A percentile compares a stretch with the other conserved stretches of the same genome.
Evolutionary conservation across 441 rosid species (phyloP).

Genomic region (Croton laevigatus): DNA sequence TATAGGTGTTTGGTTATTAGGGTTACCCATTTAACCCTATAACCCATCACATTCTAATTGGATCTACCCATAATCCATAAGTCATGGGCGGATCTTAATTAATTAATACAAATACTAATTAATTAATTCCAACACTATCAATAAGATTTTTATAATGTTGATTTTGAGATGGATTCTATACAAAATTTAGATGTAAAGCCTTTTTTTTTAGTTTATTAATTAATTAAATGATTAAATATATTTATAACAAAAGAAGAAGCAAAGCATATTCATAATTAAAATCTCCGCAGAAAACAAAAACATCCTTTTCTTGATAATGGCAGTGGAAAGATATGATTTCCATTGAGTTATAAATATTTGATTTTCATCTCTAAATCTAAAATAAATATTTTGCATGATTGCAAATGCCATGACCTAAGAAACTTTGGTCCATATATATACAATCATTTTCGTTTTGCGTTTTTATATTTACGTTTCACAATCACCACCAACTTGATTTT

Average conservation of each 20-base stretch:
- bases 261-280: background rate
- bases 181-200: too few species aligned
- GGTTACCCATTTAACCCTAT: too few species aligned
- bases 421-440: conserved; percentile 6
- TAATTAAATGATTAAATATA: too few species aligned
- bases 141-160: too few species aligned
- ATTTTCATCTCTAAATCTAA: background rate
- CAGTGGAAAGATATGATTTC: conserved; percentile 25
- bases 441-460: background rate
- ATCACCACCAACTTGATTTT: background rate
- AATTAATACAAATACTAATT: too few species aligned
- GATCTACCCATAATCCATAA: too few species aligned
- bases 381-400: background rate
- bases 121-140: too few species aligned
- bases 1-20: too few species aligned
- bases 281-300: conserved; percentile 6
- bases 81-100: too few species aligned
- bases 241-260: background rate
- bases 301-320: conserved; percentile 33
- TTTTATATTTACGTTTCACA: conserved; percentile 26
- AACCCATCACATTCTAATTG: too few species aligned
- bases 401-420: conserved; percentile 35
- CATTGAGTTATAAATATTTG: conserved; percentile 10
- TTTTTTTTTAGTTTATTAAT: too few species aligned
- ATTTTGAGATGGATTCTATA: too few species aligned